phyloP scores from a whole-genome alignment of 441 rosid genomes.

The Syzygium malaccense region DNA sequence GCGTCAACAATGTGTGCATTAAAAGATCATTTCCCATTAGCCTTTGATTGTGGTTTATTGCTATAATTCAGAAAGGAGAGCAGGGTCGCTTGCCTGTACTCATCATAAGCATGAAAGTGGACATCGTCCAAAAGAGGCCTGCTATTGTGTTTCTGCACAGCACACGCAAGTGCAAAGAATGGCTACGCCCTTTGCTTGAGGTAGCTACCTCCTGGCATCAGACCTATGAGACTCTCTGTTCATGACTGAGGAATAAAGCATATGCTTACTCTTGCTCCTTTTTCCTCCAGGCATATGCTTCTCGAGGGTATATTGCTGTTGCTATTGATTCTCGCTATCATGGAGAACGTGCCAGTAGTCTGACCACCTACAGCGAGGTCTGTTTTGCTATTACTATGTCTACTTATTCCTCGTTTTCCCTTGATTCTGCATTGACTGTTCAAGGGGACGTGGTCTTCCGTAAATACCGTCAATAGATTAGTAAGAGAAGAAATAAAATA shows the following conservation, averaged over 20 bases:
- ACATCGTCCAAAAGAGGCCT: slow-evolving; percentile 41
- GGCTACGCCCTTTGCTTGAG: slow-evolving; percentile 92
- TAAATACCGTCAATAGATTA: not conserved
- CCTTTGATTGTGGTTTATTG: not conserved
- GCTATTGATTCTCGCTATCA: slow-evolving; percentile 88
- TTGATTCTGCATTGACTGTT: not conserved
- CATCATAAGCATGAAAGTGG: slow-evolving; percentile 55
- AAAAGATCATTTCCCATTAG: not conserved
- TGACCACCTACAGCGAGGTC: slow-evolving; percentile 69
- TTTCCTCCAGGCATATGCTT: slow-evolving; percentile 71
- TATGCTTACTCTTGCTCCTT: not conserved
- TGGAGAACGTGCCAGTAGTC: slow-evolving; percentile 68
- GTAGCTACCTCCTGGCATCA: slow-evolving; percentile 19
- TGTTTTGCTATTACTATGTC: not conserved
- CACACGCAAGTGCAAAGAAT: slow-evolving; percentile 72
- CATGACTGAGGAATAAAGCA: not conserved
- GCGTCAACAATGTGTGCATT: not conserved
- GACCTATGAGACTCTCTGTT: not conserved
- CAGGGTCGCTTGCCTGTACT: slow-evolving; percentile 81
- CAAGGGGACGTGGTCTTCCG: not conserved
- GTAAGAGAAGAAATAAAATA: not conserved
- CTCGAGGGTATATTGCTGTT: slow-evolving; percentile 74
- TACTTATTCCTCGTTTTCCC: not conserved
- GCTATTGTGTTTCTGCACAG: slow-evolving; percentile 88
- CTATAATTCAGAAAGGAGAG: slow-evolving; percentile 42